phyloP scores from a whole-genome alignment of 768 basidiomycete genomes.

The Mycena crocata region DNA sequence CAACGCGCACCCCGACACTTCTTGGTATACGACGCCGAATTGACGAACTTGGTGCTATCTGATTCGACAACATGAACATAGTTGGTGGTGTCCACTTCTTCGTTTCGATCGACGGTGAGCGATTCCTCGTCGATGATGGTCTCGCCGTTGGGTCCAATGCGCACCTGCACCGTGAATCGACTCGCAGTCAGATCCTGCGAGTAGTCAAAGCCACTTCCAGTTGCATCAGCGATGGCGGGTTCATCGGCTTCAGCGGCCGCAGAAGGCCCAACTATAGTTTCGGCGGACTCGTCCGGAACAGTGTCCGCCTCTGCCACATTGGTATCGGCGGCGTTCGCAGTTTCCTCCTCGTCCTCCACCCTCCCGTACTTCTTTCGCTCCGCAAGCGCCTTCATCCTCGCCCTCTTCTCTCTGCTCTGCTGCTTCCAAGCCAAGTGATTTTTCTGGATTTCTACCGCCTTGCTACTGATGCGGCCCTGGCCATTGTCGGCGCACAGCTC shows the following conservation, averaged over 20 bases:
- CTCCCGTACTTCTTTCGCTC: slow-evolving; percentile 83
- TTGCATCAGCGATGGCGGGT: slow-evolving; percentile 52
- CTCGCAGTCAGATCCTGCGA: slow-evolving; percentile 71
- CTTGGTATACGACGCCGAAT: slow-evolving; percentile 84
- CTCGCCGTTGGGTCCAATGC: slow-evolving; percentile 89
- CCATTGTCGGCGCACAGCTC: slow-evolving; percentile 82
- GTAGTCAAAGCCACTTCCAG: slow-evolving; percentile 77
- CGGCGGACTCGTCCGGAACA: slow-evolving; percentile 6
- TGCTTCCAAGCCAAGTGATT: slow-evolving; percentile 82
- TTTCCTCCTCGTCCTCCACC: slow-evolving; percentile 58
- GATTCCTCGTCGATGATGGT: slow-evolving; percentile 90
- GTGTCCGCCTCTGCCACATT: slow-evolving; percentile 13
- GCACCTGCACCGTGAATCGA: slow-evolving; percentile 86
- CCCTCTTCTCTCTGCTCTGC: slow-evolving; percentile 73
- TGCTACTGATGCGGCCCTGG: slow-evolving; percentile 82
- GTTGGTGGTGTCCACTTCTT: slow-evolving; percentile 72
- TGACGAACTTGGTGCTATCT: slow-evolving; percentile 87
- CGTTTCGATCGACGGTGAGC: slow-evolving; percentile 81
- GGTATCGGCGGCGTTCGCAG: slow-evolving; percentile 28
- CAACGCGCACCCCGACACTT: slow-evolving; percentile 86
- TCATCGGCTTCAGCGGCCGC: slow-evolving; percentile 21
- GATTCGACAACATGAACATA: slow-evolving; percentile 87
- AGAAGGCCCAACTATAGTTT: slow-evolving; percentile 20
- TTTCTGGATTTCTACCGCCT: slow-evolving; percentile 75
- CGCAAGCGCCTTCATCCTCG: slow-evolving; percentile 69